Base-by-base conservation (phyloP, 2,329 filamentous ascomycete species). In the Penicillium sp. region DNA sequence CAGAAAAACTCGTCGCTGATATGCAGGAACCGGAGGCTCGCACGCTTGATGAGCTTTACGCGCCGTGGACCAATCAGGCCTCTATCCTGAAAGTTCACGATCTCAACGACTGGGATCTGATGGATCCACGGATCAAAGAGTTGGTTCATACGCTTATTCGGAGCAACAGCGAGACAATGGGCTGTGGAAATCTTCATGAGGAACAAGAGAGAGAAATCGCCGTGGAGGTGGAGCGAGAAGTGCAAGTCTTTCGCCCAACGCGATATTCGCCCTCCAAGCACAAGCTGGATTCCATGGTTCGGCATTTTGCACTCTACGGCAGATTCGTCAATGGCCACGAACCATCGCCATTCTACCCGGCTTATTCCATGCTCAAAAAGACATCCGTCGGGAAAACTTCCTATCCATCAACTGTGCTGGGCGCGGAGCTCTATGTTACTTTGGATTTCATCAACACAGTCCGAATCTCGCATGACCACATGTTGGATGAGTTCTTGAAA, bases 131-230 rank as follows among this genome's bases (percentile, higher is more conserved):
- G 44, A 14, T 47, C 24, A 27, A 24, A 27, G 44, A 27, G 44
- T 18, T 22, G n/a, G 22, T 44, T 11, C 41, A 44, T 22, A 22
- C 22, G 19, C 44, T 18, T 47, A 24, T 18, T 47, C 14, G 6
- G 13, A 22, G 24, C 22, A 14, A 24, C 33, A 71, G 6, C 14
- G 22, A 6, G 18, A 11, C 40, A 14, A 14, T 1, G 9, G 65
- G 79, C 27, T 62, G 69, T 1, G 66, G 75, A 0, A 74, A 77
- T 0, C 71, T 89, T 75, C 84, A 65, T 16, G 64, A 90, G 65
- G 89, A 91, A 58, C 87, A 91, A 62, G 88, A 91, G 67, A 79
- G 88, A 0, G 89, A 91, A 61, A 75, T 91, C 0, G 79, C 85
- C 0, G 86, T 85, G 0, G 88, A 92, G 60, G 80, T 84, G 0